These are phyloP conservation scores for Fragaria ananassa DNA, from an alignment of 306 rosid genomes.

Conservation along the genomic window DNA sequence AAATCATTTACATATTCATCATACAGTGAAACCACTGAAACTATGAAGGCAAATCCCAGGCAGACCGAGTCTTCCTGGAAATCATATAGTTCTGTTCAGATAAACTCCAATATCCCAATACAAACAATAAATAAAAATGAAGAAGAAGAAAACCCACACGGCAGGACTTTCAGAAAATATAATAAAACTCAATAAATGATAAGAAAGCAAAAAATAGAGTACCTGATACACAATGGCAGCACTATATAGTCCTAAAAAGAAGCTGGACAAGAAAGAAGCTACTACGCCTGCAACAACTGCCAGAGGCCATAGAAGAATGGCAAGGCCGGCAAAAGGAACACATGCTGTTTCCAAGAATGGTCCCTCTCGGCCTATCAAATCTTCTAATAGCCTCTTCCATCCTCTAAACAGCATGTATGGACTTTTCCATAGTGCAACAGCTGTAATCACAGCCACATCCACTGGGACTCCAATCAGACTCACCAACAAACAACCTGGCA, in stretches of 20 bases:
- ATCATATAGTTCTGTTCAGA: background rate
- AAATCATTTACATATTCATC: slow-evolving; percentile 85
- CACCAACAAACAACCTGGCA: slow-evolving; percentile 70
- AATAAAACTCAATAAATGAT: background rate
- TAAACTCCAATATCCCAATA: background rate
- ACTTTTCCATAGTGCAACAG: slow-evolving; percentile 69
- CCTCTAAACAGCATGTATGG: slow-evolving; percentile 76
- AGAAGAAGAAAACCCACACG: background rate
- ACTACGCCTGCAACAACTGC: slow-evolving; percentile 61
- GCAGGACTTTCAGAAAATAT: background rate
- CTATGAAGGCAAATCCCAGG: slow-evolving; percentile 65
- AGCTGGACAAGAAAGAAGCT: slow-evolving; percentile 48
- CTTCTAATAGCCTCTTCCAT: slow-evolving; percentile 85
- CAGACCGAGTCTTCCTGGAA: slow-evolving; percentile 57
- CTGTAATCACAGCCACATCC: slow-evolving; percentile 49
- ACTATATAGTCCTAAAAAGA: slow-evolving; percentile 59
- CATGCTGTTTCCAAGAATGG: slow-evolving; percentile 79
- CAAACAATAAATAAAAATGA: background rate
- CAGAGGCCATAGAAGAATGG: slow-evolving; percentile 79
- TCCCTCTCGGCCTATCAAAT: slow-evolving; percentile 79
- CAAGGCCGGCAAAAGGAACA: slow-evolving; percentile 81
- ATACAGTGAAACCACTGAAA: slow-evolving; percentile 68
- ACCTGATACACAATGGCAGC: slow-evolving; percentile 81
- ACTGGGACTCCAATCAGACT: slow-evolving; percentile 50
- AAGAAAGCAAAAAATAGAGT: slow-evolving; percentile 11